A percentile compares a stretch with the other conserved stretches of the same genome.
Conservation (phyloP, 192 early-diverging fungal genomes). For the Backusella morwellensis region DNA sequence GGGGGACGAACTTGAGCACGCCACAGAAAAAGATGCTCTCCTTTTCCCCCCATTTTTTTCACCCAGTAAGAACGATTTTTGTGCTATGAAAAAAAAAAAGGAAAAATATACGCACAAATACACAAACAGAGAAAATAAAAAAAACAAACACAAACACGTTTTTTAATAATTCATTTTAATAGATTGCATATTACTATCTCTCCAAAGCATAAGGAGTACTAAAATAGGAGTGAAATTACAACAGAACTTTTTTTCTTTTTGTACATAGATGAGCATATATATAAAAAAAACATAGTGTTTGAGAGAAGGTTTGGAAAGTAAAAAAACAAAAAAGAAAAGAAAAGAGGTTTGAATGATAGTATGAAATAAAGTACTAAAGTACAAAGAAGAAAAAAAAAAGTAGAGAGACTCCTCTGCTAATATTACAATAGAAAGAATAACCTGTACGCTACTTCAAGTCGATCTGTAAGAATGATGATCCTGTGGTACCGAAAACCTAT, state of each 20-base stretch:
- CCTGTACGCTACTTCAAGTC: background rate
- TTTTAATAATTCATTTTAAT: constrained; percentile 1
- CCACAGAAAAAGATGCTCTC: no score
- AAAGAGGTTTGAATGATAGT: background rate
- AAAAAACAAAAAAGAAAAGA: background rate
- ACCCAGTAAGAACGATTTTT: background rate
- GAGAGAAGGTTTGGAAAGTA: background rate
- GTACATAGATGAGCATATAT: background rate
- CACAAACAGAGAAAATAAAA: background rate
- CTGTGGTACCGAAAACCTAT: background rate
- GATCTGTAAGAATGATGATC: background rate
- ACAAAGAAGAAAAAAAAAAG: background rate
- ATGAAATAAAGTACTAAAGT: background rate
- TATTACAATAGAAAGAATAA: no score
- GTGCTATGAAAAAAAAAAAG: background rate
- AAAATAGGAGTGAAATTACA: constrained; percentile 2
- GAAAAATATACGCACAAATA: background rate
- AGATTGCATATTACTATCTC: background rate
- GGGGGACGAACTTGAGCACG: no score
- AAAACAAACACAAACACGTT: background rate
- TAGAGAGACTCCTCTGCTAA: no score
- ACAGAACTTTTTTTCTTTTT: background rate
- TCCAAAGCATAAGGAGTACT: background rate
- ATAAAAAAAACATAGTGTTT: background rate
- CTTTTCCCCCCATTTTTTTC: background rate